Percentiles rank a stretch among this genome's conserved stretches.
These are phyloP conservation scores for Cercospora sp. DNA, from an alignment of 2,329 filamentous ascomycete species.

Conservation along the genomic window DNA sequence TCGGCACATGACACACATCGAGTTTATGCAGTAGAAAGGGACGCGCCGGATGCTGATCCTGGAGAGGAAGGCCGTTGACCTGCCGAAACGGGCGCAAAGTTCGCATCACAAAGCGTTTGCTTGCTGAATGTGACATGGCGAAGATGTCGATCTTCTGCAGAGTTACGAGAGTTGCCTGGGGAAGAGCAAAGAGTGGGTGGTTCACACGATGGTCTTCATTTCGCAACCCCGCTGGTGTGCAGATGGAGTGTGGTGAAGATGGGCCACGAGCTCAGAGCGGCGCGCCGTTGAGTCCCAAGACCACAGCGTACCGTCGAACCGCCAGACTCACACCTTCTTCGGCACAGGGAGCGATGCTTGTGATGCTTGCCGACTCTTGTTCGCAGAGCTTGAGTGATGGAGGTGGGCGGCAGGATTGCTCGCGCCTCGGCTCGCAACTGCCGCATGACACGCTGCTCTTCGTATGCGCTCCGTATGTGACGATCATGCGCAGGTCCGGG, in stretches of 20 bases:
- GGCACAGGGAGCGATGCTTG: not conserved
- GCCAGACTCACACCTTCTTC: not conserved
- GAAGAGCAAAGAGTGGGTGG: not conserved
- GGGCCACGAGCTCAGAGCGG: not conserved
- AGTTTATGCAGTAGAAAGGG: not conserved
- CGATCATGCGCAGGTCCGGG: not conserved
- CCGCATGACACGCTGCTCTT: not conserved
- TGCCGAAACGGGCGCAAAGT: not conserved
- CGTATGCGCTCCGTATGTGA: not conserved
- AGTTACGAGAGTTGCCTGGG: not conserved
- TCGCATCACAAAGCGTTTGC: not conserved
- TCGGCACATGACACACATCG: not conserved
- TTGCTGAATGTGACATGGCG: not conserved
- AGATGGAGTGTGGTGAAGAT: not conserved
- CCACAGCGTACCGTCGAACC: not conserved
- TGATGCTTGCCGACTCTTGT: constrained; percentile 7
- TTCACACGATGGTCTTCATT: not conserved
- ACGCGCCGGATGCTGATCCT: not conserved
- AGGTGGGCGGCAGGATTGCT: not conserved
- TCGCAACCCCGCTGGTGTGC: not conserved
- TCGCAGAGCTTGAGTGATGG: constrained; percentile 4
- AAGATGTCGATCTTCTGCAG: not conserved
- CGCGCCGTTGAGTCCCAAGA: not conserved
- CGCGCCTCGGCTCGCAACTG: not conserved
- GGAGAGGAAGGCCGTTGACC: not conserved